Conservation (phyloP, 805 yeast genomes). For the Helenozyma rhizophorensis region DNA sequence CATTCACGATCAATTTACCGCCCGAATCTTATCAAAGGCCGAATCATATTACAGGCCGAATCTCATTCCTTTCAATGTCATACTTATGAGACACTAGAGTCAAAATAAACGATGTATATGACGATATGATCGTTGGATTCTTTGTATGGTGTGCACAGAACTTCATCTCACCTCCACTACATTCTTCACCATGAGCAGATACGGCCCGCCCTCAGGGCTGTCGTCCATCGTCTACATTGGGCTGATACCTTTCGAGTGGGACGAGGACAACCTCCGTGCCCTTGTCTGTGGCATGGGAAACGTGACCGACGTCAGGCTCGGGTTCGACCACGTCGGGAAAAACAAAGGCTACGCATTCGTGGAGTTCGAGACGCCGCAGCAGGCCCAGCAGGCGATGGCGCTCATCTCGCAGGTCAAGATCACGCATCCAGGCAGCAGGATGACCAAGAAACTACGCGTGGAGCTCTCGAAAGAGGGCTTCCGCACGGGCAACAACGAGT, state of each 20-base stretch:
- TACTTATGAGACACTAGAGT: too few species aligned
- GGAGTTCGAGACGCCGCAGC: slow-evolving; percentile 49
- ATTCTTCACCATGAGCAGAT: slow-evolving; percentile 6
- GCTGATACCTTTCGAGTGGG: slow-evolving; percentile 70
- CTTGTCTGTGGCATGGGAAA: slow-evolving; percentile 71
- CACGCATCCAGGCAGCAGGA: slow-evolving; percentile 15
- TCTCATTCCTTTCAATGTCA: too few species aligned
- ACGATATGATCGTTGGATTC: too few species aligned
- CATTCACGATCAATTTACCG: too few species aligned
- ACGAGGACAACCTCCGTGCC: slow-evolving; percentile 52
- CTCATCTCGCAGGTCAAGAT: slow-evolving; percentile 43
- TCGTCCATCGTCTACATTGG: slow-evolving; percentile 56
- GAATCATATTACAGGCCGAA: too few species aligned
- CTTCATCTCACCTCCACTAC: too few species aligned
- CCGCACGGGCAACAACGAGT: slow-evolving; percentile 25
- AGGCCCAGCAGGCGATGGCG: slow-evolving; percentile 48
- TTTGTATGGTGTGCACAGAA: too few species aligned
- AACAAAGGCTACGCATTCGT: slow-evolving; percentile 67
- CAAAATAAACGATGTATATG: too few species aligned
- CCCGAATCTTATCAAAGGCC: too few species aligned
- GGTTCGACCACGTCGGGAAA: slow-evolving; percentile 54
- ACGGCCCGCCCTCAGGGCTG: slow-evolving; percentile 4
- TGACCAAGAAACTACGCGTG: slow-evolving; percentile 44
- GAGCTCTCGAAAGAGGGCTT: slow-evolving; percentile 60
- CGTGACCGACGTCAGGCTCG: slow-evolving; percentile 61